Evolutionary conservation across 208 protist species (phyloP).

Genomic region (Crithidia bombi): DNA sequence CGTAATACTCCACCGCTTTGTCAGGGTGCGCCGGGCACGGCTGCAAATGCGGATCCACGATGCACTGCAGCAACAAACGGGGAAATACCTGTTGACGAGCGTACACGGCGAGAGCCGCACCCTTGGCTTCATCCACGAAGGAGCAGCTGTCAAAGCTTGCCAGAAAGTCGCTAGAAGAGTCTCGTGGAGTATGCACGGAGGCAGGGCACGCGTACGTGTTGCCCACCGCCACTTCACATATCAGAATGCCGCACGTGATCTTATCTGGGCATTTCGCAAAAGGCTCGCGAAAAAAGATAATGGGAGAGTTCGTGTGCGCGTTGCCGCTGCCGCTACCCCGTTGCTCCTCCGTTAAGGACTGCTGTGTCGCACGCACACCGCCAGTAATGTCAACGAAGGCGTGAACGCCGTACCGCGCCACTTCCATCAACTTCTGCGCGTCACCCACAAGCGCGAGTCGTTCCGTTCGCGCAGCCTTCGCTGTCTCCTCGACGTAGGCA

Average conservation of each 20-base stretch:
- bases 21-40: constrained; percentile 69
- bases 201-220: constrained; percentile 33
- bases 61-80: constrained; percentile 61
- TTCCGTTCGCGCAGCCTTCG: constrained; percentile 49
- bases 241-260: constrained; percentile 48
- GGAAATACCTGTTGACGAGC: constrained; percentile 63
- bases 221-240: constrained; percentile 79
- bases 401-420: constrained; percentile 45
- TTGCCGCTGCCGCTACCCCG: neutral
- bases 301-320: constrained; percentile 14
- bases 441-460: constrained; percentile 69
- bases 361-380: neutral
- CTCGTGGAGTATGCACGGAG: constrained; percentile 29
- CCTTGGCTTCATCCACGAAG: constrained; percentile 45
- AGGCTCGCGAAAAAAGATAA: constrained; percentile 58
- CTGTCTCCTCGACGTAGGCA: constrained; percentile 29
- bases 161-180: constrained; percentile 39
- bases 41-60: constrained; percentile 55
- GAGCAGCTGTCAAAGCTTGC: constrained; percentile 59
- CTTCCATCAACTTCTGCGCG: constrained; percentile 31
- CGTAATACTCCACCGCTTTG: constrained; percentile 77
- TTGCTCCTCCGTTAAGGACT: neutral
- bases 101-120: constrained; percentile 56
- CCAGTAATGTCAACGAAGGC: neutral
- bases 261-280: constrained; percentile 50